A percentile compares a stretch with the other conserved stretches of the same genome.
Evolutionary conservation across 176 grass and related monocot species (phyloP).

Genomic region (Musa schizocarpa): DNA sequence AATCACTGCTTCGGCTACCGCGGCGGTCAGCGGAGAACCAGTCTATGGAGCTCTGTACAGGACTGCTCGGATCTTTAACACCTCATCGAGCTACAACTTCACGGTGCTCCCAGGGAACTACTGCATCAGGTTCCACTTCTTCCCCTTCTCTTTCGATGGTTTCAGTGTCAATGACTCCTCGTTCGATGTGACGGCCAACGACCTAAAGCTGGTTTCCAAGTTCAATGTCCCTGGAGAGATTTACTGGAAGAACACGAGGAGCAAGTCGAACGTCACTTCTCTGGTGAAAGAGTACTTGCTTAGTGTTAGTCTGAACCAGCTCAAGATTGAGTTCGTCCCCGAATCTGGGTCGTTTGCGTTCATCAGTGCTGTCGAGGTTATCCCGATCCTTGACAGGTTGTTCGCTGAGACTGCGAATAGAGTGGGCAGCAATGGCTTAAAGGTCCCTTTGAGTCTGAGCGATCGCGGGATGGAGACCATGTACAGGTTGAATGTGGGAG

Average conservation of each 20-base stretch:
- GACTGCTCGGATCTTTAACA: constrained; percentile 24
- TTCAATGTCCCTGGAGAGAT: constrained; percentile 20
- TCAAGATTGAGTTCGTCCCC: constrained; percentile 18
- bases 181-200: constrained; percentile 19
- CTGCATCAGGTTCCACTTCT: constrained; percentile 18
- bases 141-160: constrained; percentile 1
- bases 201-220: constrained; percentile 16
- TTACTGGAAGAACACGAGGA: constrained; percentile 19
- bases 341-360: constrained; percentile 21
- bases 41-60: constrained; percentile 10
- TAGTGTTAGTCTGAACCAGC: background rate
- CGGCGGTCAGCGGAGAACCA: background rate
- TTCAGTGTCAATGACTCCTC: constrained; percentile 7
- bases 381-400: constrained; percentile 3
- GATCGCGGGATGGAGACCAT: constrained; percentile 22
- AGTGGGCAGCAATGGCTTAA: constrained; percentile 5
- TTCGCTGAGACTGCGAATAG: background rate
- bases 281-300: constrained; percentile 21
- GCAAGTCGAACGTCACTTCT: background rate
- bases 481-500: constrained; percentile 30
- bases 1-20: constrained; percentile 1
- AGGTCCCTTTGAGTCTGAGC: background rate
- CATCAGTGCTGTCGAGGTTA: constrained; percentile 18
- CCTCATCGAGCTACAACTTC: constrained; percentile 17
- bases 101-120: constrained; percentile 14